Evolutionary conservation across 805 yeast species (phyloP), one percentile per base, ranked within the genome.

Genomic region (Wickerhamiella galacta): DNA sequence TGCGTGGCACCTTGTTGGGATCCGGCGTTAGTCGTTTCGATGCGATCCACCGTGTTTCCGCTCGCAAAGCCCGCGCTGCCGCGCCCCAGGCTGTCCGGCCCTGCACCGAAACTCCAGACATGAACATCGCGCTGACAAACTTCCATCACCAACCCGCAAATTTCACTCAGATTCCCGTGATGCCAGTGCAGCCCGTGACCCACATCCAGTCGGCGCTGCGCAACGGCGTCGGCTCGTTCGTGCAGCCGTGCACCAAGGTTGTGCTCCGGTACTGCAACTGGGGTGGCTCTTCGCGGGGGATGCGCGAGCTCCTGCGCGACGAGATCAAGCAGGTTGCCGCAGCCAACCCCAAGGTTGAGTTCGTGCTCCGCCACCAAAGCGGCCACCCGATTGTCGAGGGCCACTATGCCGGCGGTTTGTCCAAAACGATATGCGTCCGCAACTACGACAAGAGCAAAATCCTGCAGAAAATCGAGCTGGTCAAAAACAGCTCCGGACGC

Each of bases 221-320:
- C 28, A 54, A 55, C 38, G 59, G 60, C 6, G 46, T 55, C 16
- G 58, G 59, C 18, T 38, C 53, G 20, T 55, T 53, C 32, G 49
- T 47, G 20, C 55, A 47, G 36, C 56, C 63, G 38, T 83, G 96
- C 60, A 71, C 68, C 45, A 71, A 68, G 48, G 66, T 90, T 33
- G 66, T 75, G 1, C 53, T 90, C 29, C 76, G 79, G 39, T 90
- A 75, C 58, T 83, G 95, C 60, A 83, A 90, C 63, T 77, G 92
- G 75, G 96, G 95, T 27, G 96, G 95, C 16, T 77, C 93, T 2
- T 85, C 96, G 1, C 64, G 64, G 33, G 95, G 95, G 3, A 68
- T 83, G 59, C 63, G 63, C 37, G 73, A 76, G 35, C 71, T 77
- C 38, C 57, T 90, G 26, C 60, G 64, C 27, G 63, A 52, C 33